Conservation (phyloP, 1,284 basidiomycete genomes). For the Apiotrichum gracile region DNA sequence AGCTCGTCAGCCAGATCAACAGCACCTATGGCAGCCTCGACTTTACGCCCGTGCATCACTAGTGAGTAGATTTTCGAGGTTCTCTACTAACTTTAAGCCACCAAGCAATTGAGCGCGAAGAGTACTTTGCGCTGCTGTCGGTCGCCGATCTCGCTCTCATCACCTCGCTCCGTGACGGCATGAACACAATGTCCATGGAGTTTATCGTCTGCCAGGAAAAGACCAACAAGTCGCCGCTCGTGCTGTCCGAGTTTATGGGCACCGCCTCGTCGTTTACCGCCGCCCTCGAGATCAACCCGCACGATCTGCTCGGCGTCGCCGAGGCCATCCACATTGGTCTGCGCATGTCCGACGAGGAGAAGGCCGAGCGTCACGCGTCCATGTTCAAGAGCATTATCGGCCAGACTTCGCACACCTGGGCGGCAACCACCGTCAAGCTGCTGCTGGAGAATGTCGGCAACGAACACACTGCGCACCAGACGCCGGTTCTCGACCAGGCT, state of each 20-base stretch:
- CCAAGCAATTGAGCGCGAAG: slow-evolving; percentile 94
- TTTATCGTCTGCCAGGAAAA: slow-evolving; percentile 88
- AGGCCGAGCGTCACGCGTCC: slow-evolving; percentile 65
- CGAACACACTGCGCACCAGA: slow-evolving; percentile 77
- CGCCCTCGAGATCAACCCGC: slow-evolving; percentile 49
- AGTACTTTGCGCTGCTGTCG: slow-evolving; percentile 93
- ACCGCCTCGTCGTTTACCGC: slow-evolving; percentile 53
- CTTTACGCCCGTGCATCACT: slow-evolving; percentile 98
- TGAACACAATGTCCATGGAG: slow-evolving; percentile 99
- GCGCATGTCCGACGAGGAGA: slow-evolving; percentile 72
- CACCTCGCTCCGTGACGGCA: slow-evolving; percentile 91
- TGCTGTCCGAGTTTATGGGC: slow-evolving; percentile 96
- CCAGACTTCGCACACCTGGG: slow-evolving; percentile 96
- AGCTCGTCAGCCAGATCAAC: slow-evolving; percentile 95
- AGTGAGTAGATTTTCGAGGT: slow-evolving; percentile 52
- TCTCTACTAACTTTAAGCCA: slow-evolving; percentile 56
- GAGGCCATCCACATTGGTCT: slow-evolving; percentile 89
- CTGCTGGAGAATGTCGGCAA: slow-evolving; percentile 74
- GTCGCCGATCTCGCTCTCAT: slow-evolving; percentile 94
- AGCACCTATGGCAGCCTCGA: slow-evolving; percentile 91
- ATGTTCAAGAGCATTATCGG: slow-evolving; percentile 83
- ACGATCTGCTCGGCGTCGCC: slow-evolving; percentile 68
- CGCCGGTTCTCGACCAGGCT: slow-evolving; percentile 71
- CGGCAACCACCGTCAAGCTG: slow-evolving; percentile 80
- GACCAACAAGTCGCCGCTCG: slow-evolving; percentile 71